Evolutionary conservation across 1,284 basidiomycete genomes (phyloP), one percentile per base, ranked within the genome.

Genomic region (Leccinum ponderosum): DNA sequence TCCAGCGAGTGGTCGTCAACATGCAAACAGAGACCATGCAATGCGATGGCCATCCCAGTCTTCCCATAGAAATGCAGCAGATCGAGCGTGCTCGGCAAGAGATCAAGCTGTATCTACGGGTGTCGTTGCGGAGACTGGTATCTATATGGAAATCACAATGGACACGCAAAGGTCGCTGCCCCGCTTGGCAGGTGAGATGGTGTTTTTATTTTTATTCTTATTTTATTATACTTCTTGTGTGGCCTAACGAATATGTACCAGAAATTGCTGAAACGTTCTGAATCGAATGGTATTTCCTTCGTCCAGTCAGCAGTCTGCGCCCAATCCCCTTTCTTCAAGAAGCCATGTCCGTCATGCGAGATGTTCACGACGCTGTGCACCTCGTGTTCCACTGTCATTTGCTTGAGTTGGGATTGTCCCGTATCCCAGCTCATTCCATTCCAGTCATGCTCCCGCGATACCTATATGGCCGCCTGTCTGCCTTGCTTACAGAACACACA

Each of bases 291-390:
- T 4, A 4, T 39, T n/a, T 39, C 37, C 8, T 39, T 3, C 15
- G 15, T 7, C 15, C 14, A 39, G 8, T n/a, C 37, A 39, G 1
- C 8, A n/a, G 8, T 9, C 37, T 8, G 15, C 37, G 4, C 22
- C 11, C 47, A 60, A 20, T n/a, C 20, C 11, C 17, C 53, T 20
- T 29, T n/a, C 4, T 25, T 25, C 25, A 4, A 25, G 25, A 25
- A 25, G 25, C 25, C 25, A 42, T 72, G 68, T 29, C 68, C 68
- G 1, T 11, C 62, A 6, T 69, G 70, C 50, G 31, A 59, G 22
- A 44, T 0, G 20, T 58, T 20, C 12, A 65, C 62, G 15, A 48
- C 52, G 35, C 20, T 44, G 0, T 71, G 69, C 51, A 58, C 27
- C 3, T 56, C 58, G 0, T 72, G 68, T 25, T 29, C 42, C 3